Conservation (phyloP, 768 basidiomycete species). For the Leccinum subtestaceum region DNA sequence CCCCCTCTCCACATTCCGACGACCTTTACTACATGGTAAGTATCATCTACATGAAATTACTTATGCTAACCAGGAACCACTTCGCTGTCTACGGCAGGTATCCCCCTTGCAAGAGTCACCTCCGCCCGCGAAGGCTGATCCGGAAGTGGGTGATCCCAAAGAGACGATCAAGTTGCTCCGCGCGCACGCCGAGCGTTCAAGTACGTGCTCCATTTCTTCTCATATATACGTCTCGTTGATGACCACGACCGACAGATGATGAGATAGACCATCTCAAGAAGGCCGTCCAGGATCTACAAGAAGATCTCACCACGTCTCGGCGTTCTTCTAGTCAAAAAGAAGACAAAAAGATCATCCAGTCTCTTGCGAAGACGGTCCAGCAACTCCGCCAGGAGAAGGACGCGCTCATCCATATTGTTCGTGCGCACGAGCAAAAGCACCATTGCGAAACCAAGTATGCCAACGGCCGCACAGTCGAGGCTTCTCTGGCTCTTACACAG, state of each 20-base stretch:
- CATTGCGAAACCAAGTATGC: neutral
- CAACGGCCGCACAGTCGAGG: neutral
- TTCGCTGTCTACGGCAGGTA: neutral
- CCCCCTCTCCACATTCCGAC: neutral
- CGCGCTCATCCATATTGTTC: neutral
- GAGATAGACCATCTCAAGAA: neutral
- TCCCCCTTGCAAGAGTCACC: neutral
- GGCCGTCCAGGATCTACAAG: neutral
- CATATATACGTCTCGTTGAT: neutral
- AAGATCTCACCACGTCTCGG: neutral
- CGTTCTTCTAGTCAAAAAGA: neutral
- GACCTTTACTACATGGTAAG: neutral
- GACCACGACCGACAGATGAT: neutral
- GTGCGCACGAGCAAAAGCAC: neutral
- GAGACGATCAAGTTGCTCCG: neutral
- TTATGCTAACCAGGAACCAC: neutral
- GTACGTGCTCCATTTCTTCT: neutral
- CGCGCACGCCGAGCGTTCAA: neutral
- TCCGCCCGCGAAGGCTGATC: neutral
- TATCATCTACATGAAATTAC: neutral
- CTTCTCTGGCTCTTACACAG: neutral
- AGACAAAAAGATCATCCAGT: neutral
- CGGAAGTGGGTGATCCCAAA: neutral
- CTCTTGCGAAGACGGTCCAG: neutral
- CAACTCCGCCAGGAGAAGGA: neutral